Evolutionary conservation across 192 early-diverging fungal species (phyloP), one percentile per base, ranked within the genome.

Genomic region (Coemansia sp.): DNA sequence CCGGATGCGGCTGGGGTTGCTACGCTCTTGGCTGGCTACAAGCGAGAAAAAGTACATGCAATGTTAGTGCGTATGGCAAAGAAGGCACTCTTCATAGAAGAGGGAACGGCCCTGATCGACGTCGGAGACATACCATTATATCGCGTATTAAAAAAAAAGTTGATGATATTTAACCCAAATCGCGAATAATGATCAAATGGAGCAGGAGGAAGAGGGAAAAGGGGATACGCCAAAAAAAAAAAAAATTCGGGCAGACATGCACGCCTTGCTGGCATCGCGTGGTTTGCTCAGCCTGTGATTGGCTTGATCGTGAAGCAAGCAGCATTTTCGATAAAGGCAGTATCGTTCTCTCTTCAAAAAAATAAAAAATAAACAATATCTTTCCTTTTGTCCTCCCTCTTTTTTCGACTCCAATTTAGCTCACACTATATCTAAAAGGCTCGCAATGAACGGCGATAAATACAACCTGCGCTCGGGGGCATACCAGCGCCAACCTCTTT

Each of bases 21-120:
- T 19, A 77, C 75, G 63, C 80, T 77, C 40, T 83, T 83, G 45
- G 80, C 80, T 13, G 80, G 80, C 80, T 78, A 78, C 33, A 64
- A 36, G 10, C 10, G 36, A 36, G 34, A n/a, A 34, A 36, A 59
- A 6, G 34, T 7, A 60, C 36, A 21, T 10, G 16, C 21, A 1
- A 8, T 39, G 14, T 60, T 19, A 60, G 59, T 13, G 59, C 36
- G 8, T 4, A 13, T 59, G 3, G 16, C 10, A 31, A 57, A 57
- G 59, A 40, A 39, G 31, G 14, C 24, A 19, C 13, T 14, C 29
- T 17, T 29, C 16, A 31, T 29, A 56, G 59, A 60, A 60, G 14
- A 40, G 17, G 59, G n/a, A 34, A 9, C 24, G 59, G 35, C 19
- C 59, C 21, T 24, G 59, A 60, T 60, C 59, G 59, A 60, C 57